Percentiles rank a stretch among this genome's conserved stretches.
These are phyloP conservation scores for Naganishia sp. DNA, from an alignment of 1,284 basidiomycete genomes.

Conservation along the genomic window DNA sequence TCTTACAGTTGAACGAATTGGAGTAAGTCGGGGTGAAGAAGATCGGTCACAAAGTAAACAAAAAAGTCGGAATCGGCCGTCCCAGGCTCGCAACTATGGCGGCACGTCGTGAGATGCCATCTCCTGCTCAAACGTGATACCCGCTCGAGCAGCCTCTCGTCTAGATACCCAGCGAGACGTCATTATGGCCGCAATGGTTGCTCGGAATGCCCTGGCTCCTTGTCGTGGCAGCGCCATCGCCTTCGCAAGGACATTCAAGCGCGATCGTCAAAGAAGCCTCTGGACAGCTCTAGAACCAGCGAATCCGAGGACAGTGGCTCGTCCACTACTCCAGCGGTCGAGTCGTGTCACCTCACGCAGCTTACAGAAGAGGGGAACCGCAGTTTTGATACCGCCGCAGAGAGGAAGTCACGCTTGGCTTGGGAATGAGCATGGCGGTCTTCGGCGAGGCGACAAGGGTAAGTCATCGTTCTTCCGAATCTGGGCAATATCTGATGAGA, in stretches of 20 bases:
- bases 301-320: not conserved
- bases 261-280: conserved; percentile 14
- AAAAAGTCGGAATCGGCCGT: conserved; percentile 1
- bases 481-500: not conserved
- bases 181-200: not conserved
- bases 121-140: not conserved
- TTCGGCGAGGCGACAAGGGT: conserved; percentile 61
- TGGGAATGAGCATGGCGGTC: conserved; percentile 11
- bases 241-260: conserved; percentile 7
- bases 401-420: not conserved
- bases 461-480: conserved; percentile 20
- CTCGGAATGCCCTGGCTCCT: not conserved
- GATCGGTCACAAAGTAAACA: conserved; percentile 26
- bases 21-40: too few species aligned
- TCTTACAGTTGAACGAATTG: too few species aligned
- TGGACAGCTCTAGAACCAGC: not conserved
- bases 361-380: not conserved
- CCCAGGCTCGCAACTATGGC: not conserved
- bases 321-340: not conserved
- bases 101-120: not conserved
- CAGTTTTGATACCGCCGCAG: too few species aligned
- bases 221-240: not conserved
- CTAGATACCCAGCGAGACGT: too few species aligned
- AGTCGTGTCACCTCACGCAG: not conserved
- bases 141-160: not conserved